Conservation (phyloP, 768 basidiomycete species). For the Podaxis sp. region DNA sequence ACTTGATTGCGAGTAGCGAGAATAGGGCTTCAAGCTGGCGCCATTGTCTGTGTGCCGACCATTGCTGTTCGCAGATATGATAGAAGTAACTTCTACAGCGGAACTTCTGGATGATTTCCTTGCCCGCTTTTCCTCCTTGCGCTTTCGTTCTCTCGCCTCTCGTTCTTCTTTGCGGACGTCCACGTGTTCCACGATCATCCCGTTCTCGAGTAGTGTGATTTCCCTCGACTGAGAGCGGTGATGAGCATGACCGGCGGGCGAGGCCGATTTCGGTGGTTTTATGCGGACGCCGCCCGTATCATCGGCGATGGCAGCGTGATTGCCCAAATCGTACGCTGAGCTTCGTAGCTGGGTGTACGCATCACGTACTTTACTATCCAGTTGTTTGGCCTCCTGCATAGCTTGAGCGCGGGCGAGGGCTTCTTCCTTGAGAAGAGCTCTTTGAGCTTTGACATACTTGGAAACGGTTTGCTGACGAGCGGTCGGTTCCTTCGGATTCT, state of each 20-base stretch:
- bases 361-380: conserved; percentile 79
- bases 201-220: conserved; percentile 81
- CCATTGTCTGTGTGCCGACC: conserved; percentile 58
- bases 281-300: conserved; percentile 70
- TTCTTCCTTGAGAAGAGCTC: conserved; percentile 79
- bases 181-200: conserved; percentile 87
- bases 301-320: conserved; percentile 44
- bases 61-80: conserved; percentile 66
- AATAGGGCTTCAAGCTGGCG: conserved; percentile 46
- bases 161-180: conserved; percentile 78
- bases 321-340: conserved; percentile 72
- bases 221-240: conserved; percentile 62
- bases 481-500: conserved; percentile 92
- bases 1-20: conserved; percentile 57
- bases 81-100: conserved; percentile 67
- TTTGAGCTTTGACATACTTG: conserved; percentile 80
- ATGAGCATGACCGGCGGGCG: conserved; percentile 27
- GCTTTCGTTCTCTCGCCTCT: conserved; percentile 69
- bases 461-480: conserved; percentile 82
- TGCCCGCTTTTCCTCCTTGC: conserved; percentile 68
- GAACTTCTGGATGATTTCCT: conserved; percentile 77
- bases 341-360: conserved; percentile 77
- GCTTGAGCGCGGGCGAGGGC: conserved; percentile 75
- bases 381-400: conserved; percentile 71
- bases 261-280: conserved; percentile 53